Conservation (phyloP, 352 stramenopile genomes). For the Phytophthora europaea region DNA sequence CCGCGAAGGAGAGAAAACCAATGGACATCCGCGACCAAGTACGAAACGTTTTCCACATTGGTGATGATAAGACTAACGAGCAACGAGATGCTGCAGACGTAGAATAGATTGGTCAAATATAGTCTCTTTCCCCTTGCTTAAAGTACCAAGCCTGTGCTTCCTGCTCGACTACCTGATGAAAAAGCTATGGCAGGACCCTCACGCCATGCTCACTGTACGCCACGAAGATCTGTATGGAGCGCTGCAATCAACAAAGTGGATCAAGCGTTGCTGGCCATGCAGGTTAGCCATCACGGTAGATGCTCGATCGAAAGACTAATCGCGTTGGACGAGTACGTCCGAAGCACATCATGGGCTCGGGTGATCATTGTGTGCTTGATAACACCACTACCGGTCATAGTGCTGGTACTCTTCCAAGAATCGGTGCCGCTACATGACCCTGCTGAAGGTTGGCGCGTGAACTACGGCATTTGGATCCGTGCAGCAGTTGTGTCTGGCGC, state of each 20-base stretch:
- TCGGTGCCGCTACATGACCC: constrained; percentile 28
- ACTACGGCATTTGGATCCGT: constrained; percentile 35
- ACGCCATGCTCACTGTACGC: background rate
- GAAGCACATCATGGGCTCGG: constrained; percentile 6
- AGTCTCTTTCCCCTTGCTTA: background rate
- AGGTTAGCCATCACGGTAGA: constrained; percentile 29
- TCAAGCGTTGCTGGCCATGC: constrained; percentile 1
- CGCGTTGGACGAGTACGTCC: constrained; percentile 27
- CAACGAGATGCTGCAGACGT: constrained; percentile 5
- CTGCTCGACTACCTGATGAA: background rate
- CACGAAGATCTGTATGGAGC: background rate
- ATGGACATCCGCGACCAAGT: constrained; percentile 2
- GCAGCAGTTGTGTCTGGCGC: background rate
- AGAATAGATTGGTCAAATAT: background rate
- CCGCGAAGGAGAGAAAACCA: background rate
- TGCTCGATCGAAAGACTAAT: constrained; percentile 33
- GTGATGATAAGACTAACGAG: background rate
- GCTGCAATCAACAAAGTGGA: background rate
- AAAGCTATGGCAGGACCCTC: background rate
- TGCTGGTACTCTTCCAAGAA: constrained; percentile 26
- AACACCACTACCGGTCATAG: constrained; percentile 27
- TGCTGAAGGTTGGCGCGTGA: constrained; percentile 19
- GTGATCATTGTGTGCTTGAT: constrained; percentile 19
- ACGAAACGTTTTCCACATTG: background rate
- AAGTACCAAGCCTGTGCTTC: background rate